Conservation (phyloP, 2,329 filamentous ascomycete genomes). For the Emergomyces africanus region DNA sequence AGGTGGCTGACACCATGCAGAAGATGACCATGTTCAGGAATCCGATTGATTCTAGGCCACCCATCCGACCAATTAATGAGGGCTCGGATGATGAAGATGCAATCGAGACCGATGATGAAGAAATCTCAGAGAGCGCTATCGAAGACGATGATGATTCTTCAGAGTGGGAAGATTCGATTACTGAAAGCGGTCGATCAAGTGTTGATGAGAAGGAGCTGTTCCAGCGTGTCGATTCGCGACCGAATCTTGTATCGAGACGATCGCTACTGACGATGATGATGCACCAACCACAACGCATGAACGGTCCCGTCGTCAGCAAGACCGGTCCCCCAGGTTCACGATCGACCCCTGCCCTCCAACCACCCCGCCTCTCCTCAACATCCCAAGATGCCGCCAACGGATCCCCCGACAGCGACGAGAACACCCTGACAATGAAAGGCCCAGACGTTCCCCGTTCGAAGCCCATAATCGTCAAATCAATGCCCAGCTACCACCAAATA, state of each 20-base stretch:
- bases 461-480: slow-evolving; percentile 63
- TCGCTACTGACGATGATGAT: slow-evolving; percentile 87
- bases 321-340: slow-evolving; percentile 15
- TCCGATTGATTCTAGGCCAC: slow-evolving; percentile 45
- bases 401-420: slow-evolving; percentile 46
- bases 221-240: slow-evolving; percentile 78
- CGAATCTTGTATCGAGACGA: slow-evolving; percentile 69
- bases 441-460: slow-evolving; percentile 58
- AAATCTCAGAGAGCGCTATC: slow-evolving; percentile 69
- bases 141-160: slow-evolving; percentile 54
- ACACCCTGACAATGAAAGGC: slow-evolving; percentile 49
- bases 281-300: slow-evolving; percentile 63
- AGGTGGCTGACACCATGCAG: slow-evolving; percentile 38
- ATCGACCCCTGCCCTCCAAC: slow-evolving; percentile 32
- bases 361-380: slow-evolving; percentile 48
- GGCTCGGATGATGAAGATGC: slow-evolving; percentile 45
- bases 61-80: slow-evolving; percentile 46
- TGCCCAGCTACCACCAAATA: slow-evolving; percentile 53
- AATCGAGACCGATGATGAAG: slow-evolving; percentile 49
- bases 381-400: slow-evolving; percentile 53
- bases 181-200: slow-evolving; percentile 72
- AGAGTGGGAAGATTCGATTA: slow-evolving; percentile 54
- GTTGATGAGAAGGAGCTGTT: slow-evolving; percentile 71
- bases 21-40: slow-evolving; percentile 69
- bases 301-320: background rate